Evolutionary conservation across 78 protist genomes (phyloP).

Genomic region (Planoprotostelium fungivorum): DNA sequence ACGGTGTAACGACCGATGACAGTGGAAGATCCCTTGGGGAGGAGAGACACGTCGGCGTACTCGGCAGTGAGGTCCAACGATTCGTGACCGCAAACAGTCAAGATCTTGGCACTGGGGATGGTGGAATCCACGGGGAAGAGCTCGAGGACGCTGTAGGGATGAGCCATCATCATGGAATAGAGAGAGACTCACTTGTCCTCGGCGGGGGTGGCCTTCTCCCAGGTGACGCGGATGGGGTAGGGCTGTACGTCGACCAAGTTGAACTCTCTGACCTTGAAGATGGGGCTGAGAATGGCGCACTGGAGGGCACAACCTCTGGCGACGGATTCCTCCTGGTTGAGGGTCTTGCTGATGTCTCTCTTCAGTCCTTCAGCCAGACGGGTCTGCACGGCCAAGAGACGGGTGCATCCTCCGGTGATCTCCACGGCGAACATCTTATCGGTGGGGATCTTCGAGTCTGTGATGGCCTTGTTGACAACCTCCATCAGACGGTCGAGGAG

Average conservation of each 20-base stretch:
- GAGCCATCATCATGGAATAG: too few species aligned
- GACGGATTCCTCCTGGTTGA: slow-evolving; percentile 89
- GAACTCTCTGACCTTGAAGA: slow-evolving; percentile 84
- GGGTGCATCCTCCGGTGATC: slow-evolving; percentile 82
- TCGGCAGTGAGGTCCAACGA: slow-evolving; percentile 31
- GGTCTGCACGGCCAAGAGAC: slow-evolving; percentile 67
- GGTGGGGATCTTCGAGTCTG: slow-evolving; percentile 27
- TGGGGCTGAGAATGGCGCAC: slow-evolving; percentile 87
- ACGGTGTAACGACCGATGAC: slow-evolving; percentile 13
- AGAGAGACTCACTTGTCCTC: slow-evolving; percentile 16
- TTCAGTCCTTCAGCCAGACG: slow-evolving; percentile 35
- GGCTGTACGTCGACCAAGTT: slow-evolving; percentile 57
- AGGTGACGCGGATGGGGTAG: slow-evolving; percentile 61
- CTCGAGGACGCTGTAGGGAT: background rate
- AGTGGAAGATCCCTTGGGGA: slow-evolving; percentile 2
- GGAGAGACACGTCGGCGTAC: slow-evolving; percentile 10
- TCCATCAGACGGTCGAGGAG: slow-evolving; percentile 34
- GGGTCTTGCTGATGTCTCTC: slow-evolving; percentile 44
- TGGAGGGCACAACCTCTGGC: slow-evolving; percentile 89
- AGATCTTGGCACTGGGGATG: background rate
- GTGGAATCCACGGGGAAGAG: background rate
- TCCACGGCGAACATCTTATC: slow-evolving; percentile 64
- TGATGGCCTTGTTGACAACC: slow-evolving; percentile 29
- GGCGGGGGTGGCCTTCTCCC: slow-evolving; percentile 31
- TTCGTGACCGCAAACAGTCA: background rate